These are phyloP conservation scores for Ceratobasidium sp. DNA, from an alignment of 1,284 basidiomycete genomes.

Conservation along the genomic window DNA sequence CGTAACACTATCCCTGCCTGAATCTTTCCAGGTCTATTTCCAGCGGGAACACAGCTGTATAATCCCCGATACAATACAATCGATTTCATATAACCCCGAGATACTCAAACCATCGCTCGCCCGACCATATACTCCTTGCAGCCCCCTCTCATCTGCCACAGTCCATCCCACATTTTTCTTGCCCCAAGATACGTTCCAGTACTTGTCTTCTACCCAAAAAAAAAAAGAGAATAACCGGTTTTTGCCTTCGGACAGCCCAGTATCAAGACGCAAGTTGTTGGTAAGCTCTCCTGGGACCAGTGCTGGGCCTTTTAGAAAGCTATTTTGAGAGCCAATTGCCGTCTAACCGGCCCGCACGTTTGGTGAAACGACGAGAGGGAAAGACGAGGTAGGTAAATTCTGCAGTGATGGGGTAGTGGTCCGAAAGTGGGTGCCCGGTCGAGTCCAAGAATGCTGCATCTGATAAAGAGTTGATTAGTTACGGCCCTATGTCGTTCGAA, in stretches of 20 bases:
- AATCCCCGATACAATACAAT: no score
- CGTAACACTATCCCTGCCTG: no score
- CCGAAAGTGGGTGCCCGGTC: conserved; percentile 56
- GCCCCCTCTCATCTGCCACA: conserved; percentile 57
- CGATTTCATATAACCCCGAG: no score
- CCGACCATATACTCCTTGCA: conserved; percentile 59
- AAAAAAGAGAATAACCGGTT: no score
- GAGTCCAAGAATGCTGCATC: conserved; percentile 55
- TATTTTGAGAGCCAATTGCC: conserved; percentile 56
- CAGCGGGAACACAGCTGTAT: no score
- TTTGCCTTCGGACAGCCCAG: conserved; percentile 53
- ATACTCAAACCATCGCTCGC: conserved; percentile 55
- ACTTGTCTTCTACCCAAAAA: conserved; percentile 59
- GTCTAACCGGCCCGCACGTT: conserved; percentile 57
- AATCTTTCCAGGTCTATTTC: no score
- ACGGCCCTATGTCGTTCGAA: not conserved
- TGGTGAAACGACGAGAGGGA: conserved; percentile 55
- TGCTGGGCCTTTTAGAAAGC: no score
- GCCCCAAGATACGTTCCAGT: conserved; percentile 55
- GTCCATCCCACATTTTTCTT: conserved; percentile 54
- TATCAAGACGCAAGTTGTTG: conserved; percentile 54
- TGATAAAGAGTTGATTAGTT: not conserved
- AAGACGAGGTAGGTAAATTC: conserved; percentile 54
- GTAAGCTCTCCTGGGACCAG: conserved; percentile 53
- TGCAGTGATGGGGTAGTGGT: conserved; percentile 58